Evolutionary conservation across 2,329 filamentous ascomycete species (phyloP).

Genomic region (Colletotrichum sp.): DNA sequence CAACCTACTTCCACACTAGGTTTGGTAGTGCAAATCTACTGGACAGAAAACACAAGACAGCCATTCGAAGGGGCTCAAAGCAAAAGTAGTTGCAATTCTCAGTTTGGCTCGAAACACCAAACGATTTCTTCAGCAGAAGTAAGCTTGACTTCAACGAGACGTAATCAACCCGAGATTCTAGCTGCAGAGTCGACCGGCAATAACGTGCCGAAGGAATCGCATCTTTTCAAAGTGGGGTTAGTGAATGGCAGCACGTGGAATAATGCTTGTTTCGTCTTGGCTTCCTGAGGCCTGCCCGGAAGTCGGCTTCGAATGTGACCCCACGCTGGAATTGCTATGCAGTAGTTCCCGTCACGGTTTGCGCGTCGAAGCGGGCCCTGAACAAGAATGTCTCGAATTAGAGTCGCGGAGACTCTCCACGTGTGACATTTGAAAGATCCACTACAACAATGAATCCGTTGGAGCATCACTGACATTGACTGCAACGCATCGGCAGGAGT

Average conservation of each 20-base stretch:
- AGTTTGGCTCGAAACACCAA: neutral
- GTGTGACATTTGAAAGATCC: neutral
- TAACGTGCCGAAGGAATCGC: neutral
- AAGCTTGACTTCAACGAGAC: neutral
- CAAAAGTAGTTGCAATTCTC: neutral
- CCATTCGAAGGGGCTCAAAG: neutral
- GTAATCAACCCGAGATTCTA: neutral
- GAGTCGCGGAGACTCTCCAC: neutral
- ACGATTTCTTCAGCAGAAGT: neutral
- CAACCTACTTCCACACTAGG: neutral
- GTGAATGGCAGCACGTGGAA: neutral
- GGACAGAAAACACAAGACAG: neutral
- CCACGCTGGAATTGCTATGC: neutral
- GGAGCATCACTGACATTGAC: neutral
- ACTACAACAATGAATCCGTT: neutral
- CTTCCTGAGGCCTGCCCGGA: neutral
- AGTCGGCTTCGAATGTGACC: neutral
- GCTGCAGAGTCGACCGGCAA: neutral
- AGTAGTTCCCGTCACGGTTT: neutral
- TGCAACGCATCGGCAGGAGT: neutral
- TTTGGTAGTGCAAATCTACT: neutral
- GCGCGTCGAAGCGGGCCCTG: neutral
- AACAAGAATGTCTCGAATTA: neutral
- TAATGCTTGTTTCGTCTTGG: neutral
- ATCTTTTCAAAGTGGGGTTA: neutral